Percentiles rank a stretch among this genome's conserved stretches.
Evolutionary conservation across 1,284 basidiomycete species (phyloP).

Genomic region (Abortiporus biennis): DNA sequence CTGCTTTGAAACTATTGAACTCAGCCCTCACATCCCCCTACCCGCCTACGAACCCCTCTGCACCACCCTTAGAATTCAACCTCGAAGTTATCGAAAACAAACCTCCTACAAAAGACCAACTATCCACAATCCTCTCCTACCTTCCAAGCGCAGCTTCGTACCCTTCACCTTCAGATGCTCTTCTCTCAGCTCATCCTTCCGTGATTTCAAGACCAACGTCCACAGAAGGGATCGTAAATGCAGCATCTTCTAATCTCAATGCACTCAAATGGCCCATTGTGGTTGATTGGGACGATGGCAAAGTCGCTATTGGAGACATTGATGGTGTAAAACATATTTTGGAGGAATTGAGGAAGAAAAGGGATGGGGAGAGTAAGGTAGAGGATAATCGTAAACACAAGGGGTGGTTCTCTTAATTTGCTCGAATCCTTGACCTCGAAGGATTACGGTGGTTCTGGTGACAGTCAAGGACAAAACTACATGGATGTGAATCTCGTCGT

Average conservation of each 20-base stretch:
- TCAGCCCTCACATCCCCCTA: conserved; percentile 53
- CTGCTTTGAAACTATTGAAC: conserved; percentile 53
- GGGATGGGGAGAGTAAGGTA: conserved; percentile 52
- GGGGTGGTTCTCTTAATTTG: conserved; percentile 23
- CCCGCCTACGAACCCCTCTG: conserved; percentile 39
- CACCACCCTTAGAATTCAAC: conserved; percentile 56
- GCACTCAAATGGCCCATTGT: conserved; percentile 73
- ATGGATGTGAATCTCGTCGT: too few species aligned
- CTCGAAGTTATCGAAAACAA: conserved; percentile 62
- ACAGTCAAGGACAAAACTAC: too few species aligned
- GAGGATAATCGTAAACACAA: conserved; percentile 38
- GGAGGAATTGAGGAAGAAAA: conserved; percentile 52
- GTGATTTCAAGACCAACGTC: conserved; percentile 27
- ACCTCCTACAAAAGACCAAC: conserved; percentile 61
- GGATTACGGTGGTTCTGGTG: too few species aligned
- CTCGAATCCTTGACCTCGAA: too few species aligned
- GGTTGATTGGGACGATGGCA: conserved; percentile 71
- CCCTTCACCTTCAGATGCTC: conserved; percentile 27
- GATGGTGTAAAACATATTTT: conserved; percentile 60
- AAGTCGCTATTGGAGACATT: conserved; percentile 57
- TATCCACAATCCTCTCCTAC: conserved; percentile 61
- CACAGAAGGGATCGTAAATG: conserved; percentile 38
- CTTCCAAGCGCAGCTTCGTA: conserved; percentile 26
- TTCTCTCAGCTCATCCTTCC: conserved; percentile 50
- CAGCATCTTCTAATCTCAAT: conserved; percentile 48